phyloP scores from a whole-genome alignment of 345 rosid genomes.

The Eucalyptus pauciflora region DNA sequence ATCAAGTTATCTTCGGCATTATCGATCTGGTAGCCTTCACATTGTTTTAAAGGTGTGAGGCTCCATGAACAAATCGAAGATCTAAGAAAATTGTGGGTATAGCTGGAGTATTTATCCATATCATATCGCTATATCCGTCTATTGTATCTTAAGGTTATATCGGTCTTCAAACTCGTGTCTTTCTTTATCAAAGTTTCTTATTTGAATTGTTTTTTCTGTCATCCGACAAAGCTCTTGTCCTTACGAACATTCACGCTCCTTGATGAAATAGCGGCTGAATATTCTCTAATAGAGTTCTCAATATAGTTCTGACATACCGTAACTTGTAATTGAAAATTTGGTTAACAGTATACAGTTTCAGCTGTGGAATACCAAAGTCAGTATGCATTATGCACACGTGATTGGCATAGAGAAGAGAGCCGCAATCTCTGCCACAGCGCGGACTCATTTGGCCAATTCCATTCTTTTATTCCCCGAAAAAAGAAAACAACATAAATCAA shows the following conservation, averaged over 20 bases:
- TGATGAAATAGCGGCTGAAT: neutral
- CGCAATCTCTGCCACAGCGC: neutral
- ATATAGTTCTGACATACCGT: neutral
- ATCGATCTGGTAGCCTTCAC: neutral
- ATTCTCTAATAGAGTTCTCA: neutral
- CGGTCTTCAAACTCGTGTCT: neutral
- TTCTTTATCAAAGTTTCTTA: neutral
- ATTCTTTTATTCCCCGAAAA: accelerated
- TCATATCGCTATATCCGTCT: neutral
- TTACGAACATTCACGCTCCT: neutral
- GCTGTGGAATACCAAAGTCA: neutral
- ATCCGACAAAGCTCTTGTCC: neutral
- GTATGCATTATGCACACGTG: neutral
- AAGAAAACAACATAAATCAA: no score
- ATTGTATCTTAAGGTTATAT: neutral
- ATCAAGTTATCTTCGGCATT: neutral
- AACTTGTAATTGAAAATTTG: neutral
- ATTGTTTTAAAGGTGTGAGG: neutral
- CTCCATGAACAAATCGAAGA: neutral
- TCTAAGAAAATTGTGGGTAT: neutral
- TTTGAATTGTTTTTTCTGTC: neutral
- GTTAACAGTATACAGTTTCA: neutral
- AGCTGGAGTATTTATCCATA: neutral
- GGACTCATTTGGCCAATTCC: neutral
- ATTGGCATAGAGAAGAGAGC: neutral